Evolutionary conservation across 2,329 filamentous ascomycete genomes (phyloP).

Genomic region (Stagonosporopsis rhizophila): DNA sequence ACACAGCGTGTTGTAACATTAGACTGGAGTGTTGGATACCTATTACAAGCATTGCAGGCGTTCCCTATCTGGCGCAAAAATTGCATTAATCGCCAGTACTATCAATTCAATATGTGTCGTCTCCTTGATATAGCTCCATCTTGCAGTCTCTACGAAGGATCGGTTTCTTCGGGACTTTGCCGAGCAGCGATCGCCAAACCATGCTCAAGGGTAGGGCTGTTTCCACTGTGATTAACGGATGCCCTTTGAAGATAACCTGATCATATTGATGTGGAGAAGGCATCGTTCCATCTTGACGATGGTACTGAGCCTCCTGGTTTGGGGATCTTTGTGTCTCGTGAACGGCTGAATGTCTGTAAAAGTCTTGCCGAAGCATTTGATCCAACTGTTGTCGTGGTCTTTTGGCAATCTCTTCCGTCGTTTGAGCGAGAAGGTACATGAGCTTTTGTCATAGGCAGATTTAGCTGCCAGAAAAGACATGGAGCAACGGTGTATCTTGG

Average conservation of each 20-base stretch:
- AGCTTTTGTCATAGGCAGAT: too few relatives aligned
- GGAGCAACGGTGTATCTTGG: too few relatives aligned
- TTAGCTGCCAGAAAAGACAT: too few relatives aligned
- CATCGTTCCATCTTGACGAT: too few relatives aligned
- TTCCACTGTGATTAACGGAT: neutral
- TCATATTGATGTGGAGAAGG: too few relatives aligned
- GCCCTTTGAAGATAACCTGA: neutral
- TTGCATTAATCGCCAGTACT: neutral
- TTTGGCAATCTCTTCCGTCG: too few relatives aligned
- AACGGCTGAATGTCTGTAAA: too few relatives aligned
- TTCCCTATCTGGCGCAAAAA: slow-evolving; percentile 7
- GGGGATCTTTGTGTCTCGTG: too few relatives aligned
- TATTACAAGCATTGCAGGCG: slow-evolving; percentile 24
- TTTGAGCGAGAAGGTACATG: too few relatives aligned
- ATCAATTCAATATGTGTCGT: neutral
- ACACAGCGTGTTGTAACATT: slow-evolving; percentile 4
- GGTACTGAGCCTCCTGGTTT: too few relatives aligned
- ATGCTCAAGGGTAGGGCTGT: neutral
- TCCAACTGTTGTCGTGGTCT: too few relatives aligned
- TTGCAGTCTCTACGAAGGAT: neutral
- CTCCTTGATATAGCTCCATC: neutral
- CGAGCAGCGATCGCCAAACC: neutral
- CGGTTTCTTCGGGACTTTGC: neutral
- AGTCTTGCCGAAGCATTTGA: too few relatives aligned
- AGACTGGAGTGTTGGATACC: slow-evolving; percentile 5